Percentiles rank a stretch among this genome's conserved stretches.
Evolutionary conservation across 495 filamentous ascomycete species (phyloP).

Genomic region (Penicillium lagena): DNA sequence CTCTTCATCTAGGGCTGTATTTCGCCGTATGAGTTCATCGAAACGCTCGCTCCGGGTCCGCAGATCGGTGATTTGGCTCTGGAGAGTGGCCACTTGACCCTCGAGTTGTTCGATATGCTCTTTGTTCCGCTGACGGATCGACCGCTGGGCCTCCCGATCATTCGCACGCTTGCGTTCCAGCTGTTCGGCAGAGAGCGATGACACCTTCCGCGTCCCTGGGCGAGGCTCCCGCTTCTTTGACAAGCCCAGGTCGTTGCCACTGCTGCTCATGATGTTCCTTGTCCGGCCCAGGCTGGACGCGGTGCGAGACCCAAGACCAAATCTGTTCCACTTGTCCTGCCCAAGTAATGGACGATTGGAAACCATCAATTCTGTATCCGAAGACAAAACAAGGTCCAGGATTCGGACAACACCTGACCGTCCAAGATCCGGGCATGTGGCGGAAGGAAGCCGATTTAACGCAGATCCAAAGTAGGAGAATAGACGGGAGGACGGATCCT

Average conservation of each 20-base stretch:
- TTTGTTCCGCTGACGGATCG: slow-evolving; percentile 54
- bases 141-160: slow-evolving; percentile 57
- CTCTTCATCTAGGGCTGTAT: slow-evolving; percentile 50
- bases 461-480: no score
- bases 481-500: no score
- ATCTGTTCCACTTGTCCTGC: slow-evolving; percentile 4
- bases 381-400: background rate
- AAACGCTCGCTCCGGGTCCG: slow-evolving; percentile 39
- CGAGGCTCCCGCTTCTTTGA: slow-evolving; percentile 41
- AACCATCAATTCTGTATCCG: slow-evolving; percentile 11
- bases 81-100: slow-evolving; percentile 38
- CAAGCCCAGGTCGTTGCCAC: slow-evolving; percentile 1
- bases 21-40: slow-evolving; percentile 44
- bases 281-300: background rate
- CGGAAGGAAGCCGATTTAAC: background rate
- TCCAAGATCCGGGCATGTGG: no score
- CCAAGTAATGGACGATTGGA: slow-evolving; percentile 5
- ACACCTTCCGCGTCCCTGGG: slow-evolving; percentile 54
- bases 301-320: background rate
- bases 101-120: slow-evolving; percentile 54
- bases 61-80: slow-evolving; percentile 45
- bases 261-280: slow-evolving; percentile 11
- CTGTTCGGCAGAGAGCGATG: slow-evolving; percentile 51
- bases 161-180: slow-evolving; percentile 58
- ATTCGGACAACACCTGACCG: no score